Percentiles rank a stretch among this genome's conserved stretches.
Conservation (phyloP, 495 filamentous ascomycete genomes). For the Penicillium chermesinum region DNA sequence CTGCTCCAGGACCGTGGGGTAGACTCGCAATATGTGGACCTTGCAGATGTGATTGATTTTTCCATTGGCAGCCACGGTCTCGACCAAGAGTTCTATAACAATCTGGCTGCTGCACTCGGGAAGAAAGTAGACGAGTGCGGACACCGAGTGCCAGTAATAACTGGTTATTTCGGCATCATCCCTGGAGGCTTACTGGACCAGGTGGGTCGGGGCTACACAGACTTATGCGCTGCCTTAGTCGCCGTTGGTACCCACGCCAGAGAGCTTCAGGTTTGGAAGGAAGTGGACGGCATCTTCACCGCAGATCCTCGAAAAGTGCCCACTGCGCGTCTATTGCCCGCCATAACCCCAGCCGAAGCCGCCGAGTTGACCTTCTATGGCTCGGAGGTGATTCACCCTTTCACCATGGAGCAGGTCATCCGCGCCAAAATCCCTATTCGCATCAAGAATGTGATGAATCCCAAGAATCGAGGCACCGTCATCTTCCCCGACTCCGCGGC, state of each 20-base stretch:
- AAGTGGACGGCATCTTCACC: constrained; percentile 88
- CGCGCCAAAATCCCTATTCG: constrained; percentile 86
- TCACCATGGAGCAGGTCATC: constrained; percentile 98
- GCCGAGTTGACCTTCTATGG: constrained; percentile 91
- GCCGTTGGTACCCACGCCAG: constrained; percentile 72
- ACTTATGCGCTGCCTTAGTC: constrained; percentile 78
- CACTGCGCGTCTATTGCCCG: constrained; percentile 66
- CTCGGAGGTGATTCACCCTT: constrained; percentile 93
- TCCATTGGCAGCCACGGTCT: constrained; percentile 54
- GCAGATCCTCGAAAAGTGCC: constrained; percentile 86
- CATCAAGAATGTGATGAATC: constrained; percentile 98
- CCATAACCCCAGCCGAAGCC: constrained; percentile 82
- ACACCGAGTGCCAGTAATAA: constrained; percentile 68
- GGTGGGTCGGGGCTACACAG: constrained; percentile 82
- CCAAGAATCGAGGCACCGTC: constrained; percentile 77
- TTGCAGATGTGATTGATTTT: constrained; percentile 68
- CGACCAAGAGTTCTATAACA: constrained; percentile 74
- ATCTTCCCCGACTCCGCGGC: constrained; percentile 57
- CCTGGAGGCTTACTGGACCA: constrained; percentile 73
- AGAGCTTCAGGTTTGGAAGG: constrained; percentile 90
- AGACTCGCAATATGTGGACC: constrained; percentile 79
- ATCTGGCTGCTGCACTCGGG: constrained; percentile 57
- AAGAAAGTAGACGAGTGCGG: constrained; percentile 65
- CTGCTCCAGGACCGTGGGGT: constrained; percentile 72
- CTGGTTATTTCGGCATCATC: constrained; percentile 84